These are phyloP conservation scores for Pichia exigua DNA, from an alignment of 805 yeast genomes.

Conservation along the genomic window DNA sequence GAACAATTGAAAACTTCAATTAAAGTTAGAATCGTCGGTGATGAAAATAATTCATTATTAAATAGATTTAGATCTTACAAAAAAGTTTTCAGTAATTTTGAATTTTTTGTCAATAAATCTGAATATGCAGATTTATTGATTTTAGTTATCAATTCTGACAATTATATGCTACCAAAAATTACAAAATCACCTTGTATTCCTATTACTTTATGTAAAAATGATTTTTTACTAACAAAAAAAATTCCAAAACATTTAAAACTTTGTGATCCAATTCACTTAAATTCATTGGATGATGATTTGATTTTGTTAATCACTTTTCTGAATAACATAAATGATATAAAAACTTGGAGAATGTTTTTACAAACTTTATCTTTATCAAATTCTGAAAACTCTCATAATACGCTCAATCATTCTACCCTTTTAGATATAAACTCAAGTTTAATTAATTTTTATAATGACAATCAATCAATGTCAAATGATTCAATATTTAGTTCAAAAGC, in stretches of 20 bases:
- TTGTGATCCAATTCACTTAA: slow-evolving; percentile 27
- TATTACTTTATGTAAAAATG: background rate
- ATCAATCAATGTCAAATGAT: background rate
- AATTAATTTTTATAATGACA: slow-evolving; percentile 10
- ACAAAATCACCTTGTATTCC: slow-evolving; percentile 9
- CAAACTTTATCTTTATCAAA: background rate
- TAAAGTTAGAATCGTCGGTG: slow-evolving; percentile 25
- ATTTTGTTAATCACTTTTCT: slow-evolving; percentile 28
- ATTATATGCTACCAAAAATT: slow-evolving; percentile 22
- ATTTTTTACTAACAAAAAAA: slow-evolving; percentile 1
- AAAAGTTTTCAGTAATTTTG: slow-evolving; percentile 24
- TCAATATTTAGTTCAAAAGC: background rate
- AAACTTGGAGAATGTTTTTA: slow-evolving; percentile 10
- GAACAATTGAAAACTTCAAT: background rate
- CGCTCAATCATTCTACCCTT: slow-evolving; percentile 9
- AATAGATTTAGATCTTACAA: slow-evolving; percentile 21
- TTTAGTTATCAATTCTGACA: slow-evolving; percentile 23
- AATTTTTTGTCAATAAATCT: slow-evolving; percentile 15
- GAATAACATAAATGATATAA: slow-evolving; percentile 17
- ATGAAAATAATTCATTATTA: slow-evolving; percentile 14
- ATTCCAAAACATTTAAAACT: slow-evolving; percentile 19
- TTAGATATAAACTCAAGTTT: slow-evolving; percentile 20
- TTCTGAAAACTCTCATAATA: background rate
- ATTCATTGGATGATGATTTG: slow-evolving; percentile 24
- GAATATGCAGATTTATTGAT: slow-evolving; percentile 22